Conservation (phyloP, 2,329 filamentous ascomycete species). For the Claviceps arundinis region DNA sequence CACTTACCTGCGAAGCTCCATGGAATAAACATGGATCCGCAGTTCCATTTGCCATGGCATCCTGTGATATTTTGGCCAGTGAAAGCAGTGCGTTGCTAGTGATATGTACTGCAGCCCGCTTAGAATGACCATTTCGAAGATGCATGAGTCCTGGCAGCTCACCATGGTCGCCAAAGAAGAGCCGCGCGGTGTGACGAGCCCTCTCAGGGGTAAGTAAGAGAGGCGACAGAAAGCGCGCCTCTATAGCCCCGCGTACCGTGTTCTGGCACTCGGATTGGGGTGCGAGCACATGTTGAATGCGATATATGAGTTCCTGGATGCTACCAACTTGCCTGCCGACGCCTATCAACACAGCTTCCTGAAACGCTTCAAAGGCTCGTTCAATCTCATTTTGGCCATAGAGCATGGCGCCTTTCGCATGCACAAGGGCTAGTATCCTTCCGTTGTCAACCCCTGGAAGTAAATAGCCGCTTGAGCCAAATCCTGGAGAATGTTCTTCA, state of each 20-base stretch:
- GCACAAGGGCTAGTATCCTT: slow-evolving; percentile 80
- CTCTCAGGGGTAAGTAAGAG: slow-evolving; percentile 72
- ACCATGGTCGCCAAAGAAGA: slow-evolving; percentile 67
- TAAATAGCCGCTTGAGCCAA: slow-evolving; percentile 51
- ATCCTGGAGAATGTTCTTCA: slow-evolving; percentile 10
- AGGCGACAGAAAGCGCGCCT: too few relatives aligned
- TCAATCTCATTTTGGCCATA: slow-evolving; percentile 77
- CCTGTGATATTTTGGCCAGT: slow-evolving; percentile 93
- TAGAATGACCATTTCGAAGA: slow-evolving; percentile 56
- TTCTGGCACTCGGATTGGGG: slow-evolving; percentile 11
- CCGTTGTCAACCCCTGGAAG: slow-evolving; percentile 82
- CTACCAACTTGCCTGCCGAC: slow-evolving; percentile 56
- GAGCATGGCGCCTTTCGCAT: slow-evolving; percentile 97
- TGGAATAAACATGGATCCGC: slow-evolving; percentile 39
- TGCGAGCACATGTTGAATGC: slow-evolving; percentile 59
- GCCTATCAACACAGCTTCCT: slow-evolving; percentile 86
- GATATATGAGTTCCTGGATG: slow-evolving; percentile 66
- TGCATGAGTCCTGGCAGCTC: slow-evolving; percentile 67
- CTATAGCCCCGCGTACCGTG: too few relatives aligned
- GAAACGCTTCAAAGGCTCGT: slow-evolving; percentile 75
- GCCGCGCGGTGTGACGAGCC: slow-evolving; percentile 66
- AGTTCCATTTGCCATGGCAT: slow-evolving; percentile 71
- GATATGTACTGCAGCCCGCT: slow-evolving; percentile 73
- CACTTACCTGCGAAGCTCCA: slow-evolving; percentile 65
- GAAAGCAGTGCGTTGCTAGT: slow-evolving; percentile 93